These are phyloP conservation scores for Aegilops umbellulata DNA, from an alignment of 176 grass and related monocot genomes.

Conservation along the genomic window DNA sequence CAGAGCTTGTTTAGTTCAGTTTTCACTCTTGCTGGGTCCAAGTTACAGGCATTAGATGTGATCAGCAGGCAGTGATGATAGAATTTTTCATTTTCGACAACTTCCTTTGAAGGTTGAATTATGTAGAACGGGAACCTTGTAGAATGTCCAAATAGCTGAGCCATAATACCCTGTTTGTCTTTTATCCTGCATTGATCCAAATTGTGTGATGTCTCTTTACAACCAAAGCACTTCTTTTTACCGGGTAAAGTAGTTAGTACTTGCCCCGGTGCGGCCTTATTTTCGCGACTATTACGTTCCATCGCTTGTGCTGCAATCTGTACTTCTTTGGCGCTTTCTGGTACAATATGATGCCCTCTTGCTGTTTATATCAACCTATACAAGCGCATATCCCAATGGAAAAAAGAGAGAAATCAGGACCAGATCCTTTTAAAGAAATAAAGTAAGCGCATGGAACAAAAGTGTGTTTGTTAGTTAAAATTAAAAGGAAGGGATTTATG, in stretches of 20 bases:
- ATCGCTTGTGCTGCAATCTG: slow-evolving; percentile 3
- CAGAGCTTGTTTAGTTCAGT: slow-evolving; percentile 29
- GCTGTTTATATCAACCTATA: not conserved
- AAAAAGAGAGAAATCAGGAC: not conserved
- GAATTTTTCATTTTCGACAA: slow-evolving; percentile 10
- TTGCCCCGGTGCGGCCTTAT: not conserved
- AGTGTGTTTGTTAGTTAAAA: not conserved
- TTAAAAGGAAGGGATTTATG: not conserved
- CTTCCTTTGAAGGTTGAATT: slow-evolving; percentile 25
- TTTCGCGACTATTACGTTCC: not conserved
- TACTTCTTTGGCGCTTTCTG: not conserved
- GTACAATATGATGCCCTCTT: not conserved
- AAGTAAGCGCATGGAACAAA: not conserved
- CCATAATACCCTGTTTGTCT: not conserved
- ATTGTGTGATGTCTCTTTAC: slow-evolving; percentile 24
- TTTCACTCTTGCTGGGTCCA: slow-evolving; percentile 16
- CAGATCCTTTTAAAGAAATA: not conserved
- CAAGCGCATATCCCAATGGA: not conserved
- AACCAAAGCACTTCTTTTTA: slow-evolving; percentile 28
- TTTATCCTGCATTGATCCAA: slow-evolving; percentile 37
- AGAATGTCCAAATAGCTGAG: slow-evolving; percentile 31
- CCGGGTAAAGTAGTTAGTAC: not conserved
- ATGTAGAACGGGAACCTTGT: slow-evolving; percentile 32
- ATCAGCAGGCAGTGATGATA: slow-evolving; percentile 15
- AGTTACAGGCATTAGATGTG: slow-evolving; percentile 9